A percentile compares a stretch with the other conserved stretches of the same genome.
phyloP scores from a whole-genome alignment of 2,329 filamentous ascomycete species.

The Phialophora tarda region DNA sequence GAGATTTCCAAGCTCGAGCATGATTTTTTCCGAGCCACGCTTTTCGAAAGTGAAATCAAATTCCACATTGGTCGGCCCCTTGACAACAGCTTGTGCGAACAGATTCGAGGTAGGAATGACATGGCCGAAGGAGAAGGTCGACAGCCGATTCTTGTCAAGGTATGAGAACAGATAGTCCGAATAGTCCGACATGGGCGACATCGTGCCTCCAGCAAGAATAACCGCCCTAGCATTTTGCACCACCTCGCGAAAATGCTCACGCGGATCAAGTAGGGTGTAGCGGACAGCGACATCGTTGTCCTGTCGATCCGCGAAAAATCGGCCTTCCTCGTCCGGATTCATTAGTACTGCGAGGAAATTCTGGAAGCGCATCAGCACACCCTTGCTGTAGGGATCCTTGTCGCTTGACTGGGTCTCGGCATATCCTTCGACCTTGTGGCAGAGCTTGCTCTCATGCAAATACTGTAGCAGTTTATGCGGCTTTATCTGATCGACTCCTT shows the following conservation, averaged over 20 bases:
- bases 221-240: conserved; percentile 84
- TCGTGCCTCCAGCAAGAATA: conserved; percentile 90
- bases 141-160: conserved; percentile 66
- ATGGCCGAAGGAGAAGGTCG: conserved; percentile 89
- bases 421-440: conserved; percentile 93
- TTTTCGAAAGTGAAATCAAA: conserved; percentile 91
- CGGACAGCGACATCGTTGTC: conserved; percentile 66
- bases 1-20: conserved; percentile 74
- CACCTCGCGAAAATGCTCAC: conserved; percentile 86
- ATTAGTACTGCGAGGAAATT: conserved; percentile 80
- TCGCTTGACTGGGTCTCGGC: conserved; percentile 51
- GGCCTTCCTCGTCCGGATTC: conserved; percentile 75
- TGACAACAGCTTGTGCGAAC: conserved; percentile 72
- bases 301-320: conserved; percentile 61
- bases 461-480: conserved; percentile 87
- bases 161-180: conserved; percentile 83
- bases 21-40: conserved; percentile 71
- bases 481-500: conserved; percentile 94
- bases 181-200: conserved; percentile 97
- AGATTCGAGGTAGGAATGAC: conserved; percentile 86
- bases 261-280: conserved; percentile 89
- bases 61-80: conserved; percentile 54
- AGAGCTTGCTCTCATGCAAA: conserved; percentile 87
- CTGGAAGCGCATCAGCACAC: conserved; percentile 66
- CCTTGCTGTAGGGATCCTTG: conserved; percentile 45